Evolutionary conservation across 2,329 filamentous ascomycete species (phyloP).

Genomic region (Colletotrichum cereale): DNA sequence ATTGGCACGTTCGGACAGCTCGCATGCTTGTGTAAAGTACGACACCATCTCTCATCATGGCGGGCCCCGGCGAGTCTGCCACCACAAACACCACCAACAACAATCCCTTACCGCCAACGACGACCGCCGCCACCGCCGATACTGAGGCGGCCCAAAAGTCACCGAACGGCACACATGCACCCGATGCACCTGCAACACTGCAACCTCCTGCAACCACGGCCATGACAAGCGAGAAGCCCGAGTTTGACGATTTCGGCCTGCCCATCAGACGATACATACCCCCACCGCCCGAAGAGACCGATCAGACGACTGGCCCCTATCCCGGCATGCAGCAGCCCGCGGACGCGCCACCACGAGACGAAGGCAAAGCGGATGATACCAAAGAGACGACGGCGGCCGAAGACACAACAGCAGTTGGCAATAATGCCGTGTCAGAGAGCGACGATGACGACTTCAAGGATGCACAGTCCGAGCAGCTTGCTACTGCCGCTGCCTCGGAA

Average conservation of each 20-base stretch:
- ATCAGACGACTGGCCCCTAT: constrained; percentile 26
- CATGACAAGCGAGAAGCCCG: constrained; percentile 52
- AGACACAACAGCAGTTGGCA: constrained; percentile 18
- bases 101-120: constrained; percentile 20
- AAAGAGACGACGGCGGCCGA: constrained; percentile 33
- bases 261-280: constrained; percentile 67
- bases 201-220: constrained; percentile 42
- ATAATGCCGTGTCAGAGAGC: constrained; percentile 43
- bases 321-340: constrained; percentile 17
- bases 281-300: constrained; percentile 43
- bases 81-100: constrained; percentile 10
- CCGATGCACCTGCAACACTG: constrained; percentile 47
- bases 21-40: constrained; percentile 34
- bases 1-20: constrained; percentile 16
- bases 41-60: constrained; percentile 35
- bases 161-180: constrained; percentile 30
- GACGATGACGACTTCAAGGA: constrained; percentile 47
- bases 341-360: constrained; percentile 18
- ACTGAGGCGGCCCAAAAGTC: constrained; percentile 44
- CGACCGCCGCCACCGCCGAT: constrained; percentile 40
- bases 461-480: constrained; percentile 42
- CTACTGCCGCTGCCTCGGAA: constrained; percentile 25
- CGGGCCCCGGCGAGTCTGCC: constrained; percentile 36
- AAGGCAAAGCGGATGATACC: constrained; percentile 24
- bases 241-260: constrained; percentile 79